A percentile compares a stretch with the other conserved stretches of the same genome.
Conservation (phyloP, 1,284 basidiomycete species). For the Trichosporon ovoides region DNA sequence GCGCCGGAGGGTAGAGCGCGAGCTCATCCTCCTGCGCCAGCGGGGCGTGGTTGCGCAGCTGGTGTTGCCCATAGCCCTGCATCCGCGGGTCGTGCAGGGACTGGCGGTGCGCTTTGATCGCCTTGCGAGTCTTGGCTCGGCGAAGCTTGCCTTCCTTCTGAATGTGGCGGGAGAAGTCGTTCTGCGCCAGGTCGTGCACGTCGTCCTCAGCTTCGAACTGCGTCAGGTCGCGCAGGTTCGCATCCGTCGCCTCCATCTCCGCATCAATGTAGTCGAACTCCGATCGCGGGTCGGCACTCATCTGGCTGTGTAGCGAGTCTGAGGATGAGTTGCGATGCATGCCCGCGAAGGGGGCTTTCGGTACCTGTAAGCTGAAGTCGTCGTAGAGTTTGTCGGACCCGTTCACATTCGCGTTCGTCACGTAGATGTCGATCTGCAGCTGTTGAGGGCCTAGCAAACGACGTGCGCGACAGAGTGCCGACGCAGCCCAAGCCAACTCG, state of each 20-base stretch:
- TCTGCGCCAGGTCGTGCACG: constrained; percentile 63
- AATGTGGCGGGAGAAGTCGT: constrained; percentile 58
- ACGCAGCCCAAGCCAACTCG: constrained; percentile 78
- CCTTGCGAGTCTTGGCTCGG: constrained; percentile 54
- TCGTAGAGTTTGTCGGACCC: constrained; percentile 4
- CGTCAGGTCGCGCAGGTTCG: constrained; percentile 58
- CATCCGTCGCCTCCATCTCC: constrained; percentile 16
- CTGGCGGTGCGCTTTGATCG: constrained; percentile 25
- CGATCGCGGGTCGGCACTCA: constrained; percentile 50
- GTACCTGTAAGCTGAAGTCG: constrained; percentile 11
- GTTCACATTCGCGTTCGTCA: constrained; percentile 55
- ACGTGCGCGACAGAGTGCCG: constrained; percentile 63
- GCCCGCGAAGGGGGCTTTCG: constrained; percentile 37
- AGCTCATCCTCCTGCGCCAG: constrained; percentile 1
- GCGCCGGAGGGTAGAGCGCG: background rate
- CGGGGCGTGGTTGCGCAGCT: background rate
- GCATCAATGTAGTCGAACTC: constrained; percentile 46
- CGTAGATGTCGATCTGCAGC: constrained; percentile 72
- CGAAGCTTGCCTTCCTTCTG: constrained; percentile 64
- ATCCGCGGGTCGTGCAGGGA: constrained; percentile 17
- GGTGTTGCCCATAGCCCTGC: background rate
- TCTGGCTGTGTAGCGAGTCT: constrained; percentile 35
- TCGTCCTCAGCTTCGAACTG: constrained; percentile 79
- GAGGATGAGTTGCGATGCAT: constrained; percentile 39
- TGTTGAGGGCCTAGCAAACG: constrained; percentile 58